A percentile compares a stretch with the other conserved stretches of the same genome.
Conservation (phyloP, 2,329 filamentous ascomycete genomes). For the Monilinia aucupariae region DNA sequence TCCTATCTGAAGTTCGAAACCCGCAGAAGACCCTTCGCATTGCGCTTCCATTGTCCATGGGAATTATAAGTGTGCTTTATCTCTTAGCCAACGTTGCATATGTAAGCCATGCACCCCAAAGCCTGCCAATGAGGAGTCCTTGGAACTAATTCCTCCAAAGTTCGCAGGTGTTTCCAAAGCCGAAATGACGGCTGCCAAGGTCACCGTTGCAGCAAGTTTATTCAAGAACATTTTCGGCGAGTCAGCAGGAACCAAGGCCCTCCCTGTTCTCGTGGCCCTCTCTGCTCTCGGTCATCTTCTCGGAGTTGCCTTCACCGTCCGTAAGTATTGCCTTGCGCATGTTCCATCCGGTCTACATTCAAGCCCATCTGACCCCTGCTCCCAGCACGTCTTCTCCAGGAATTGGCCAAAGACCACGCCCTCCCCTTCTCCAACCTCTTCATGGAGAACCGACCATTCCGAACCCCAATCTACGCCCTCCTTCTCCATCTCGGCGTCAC, state of each 20-base stretch:
- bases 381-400: not conserved
- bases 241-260: not conserved
- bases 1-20: not conserved
- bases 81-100: not conserved
- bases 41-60: not conserved
- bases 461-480: not conserved
- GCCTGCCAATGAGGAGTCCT: not conserved
- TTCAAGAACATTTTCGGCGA: not conserved
- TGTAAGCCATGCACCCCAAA: not conserved
- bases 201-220: not conserved
- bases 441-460: not conserved
- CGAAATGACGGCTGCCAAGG: not conserved
- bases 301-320: not conserved
- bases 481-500: not conserved
- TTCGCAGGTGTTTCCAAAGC: not conserved
- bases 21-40: not conserved
- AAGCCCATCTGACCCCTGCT: not conserved
- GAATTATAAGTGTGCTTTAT: not conserved
- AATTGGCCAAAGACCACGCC: not conserved
- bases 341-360: not conserved
- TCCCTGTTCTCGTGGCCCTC: not conserved
- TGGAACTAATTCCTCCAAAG: not conserved
- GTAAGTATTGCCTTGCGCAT: not conserved
- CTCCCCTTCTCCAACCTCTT: not conserved
- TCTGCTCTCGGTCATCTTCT: not conserved